Evolutionary conservation across 2,329 filamentous ascomycete genomes (phyloP).

Genomic region (Truncatella angustata): DNA sequence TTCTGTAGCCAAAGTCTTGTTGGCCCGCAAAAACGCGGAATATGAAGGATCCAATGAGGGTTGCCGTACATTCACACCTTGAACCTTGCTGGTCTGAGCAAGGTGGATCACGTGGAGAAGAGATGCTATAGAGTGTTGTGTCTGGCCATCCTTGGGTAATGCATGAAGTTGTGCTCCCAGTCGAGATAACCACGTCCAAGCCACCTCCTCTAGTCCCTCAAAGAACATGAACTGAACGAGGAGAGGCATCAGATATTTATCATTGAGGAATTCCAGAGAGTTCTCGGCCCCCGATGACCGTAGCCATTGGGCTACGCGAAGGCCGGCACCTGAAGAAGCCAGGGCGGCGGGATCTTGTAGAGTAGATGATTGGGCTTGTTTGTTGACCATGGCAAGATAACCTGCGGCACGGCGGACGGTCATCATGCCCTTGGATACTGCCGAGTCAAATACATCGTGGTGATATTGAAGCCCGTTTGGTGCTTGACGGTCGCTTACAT

Average conservation of each 20-base stretch:
- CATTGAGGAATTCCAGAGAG: conserved; percentile 42
- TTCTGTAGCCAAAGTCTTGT: conserved; percentile 36
- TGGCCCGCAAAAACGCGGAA: conserved; percentile 44
- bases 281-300: conserved; percentile 47
- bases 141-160: conserved; percentile 12
- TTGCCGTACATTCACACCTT: conserved; percentile 13
- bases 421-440: conserved; percentile 56
- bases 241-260: conserved; percentile 34
- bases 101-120: conserved; percentile 40
- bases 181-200: conserved; percentile 52
- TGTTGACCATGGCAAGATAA: conserved; percentile 48
- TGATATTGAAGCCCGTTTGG: conserved; percentile 33
- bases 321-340: conserved; percentile 41
- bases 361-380: conserved; percentile 34
- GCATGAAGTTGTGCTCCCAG: conserved; percentile 24
- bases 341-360: conserved; percentile 33
- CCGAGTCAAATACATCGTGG: conserved; percentile 55
- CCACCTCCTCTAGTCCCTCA: conserved; percentile 48
- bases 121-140: conserved; percentile 27
- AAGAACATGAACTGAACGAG: conserved; percentile 51
- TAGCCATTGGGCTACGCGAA: conserved; percentile 53
- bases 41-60: conserved; percentile 48
- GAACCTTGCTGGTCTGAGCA: conserved; percentile 25
- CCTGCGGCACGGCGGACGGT: conserved; percentile 51
- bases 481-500: background rate